A percentile compares a stretch with the other conserved stretches of the same genome.
phyloP scores from a whole-genome alignment of 2,329 filamentous ascomycete species.

The Aureobasidium sp. region DNA sequence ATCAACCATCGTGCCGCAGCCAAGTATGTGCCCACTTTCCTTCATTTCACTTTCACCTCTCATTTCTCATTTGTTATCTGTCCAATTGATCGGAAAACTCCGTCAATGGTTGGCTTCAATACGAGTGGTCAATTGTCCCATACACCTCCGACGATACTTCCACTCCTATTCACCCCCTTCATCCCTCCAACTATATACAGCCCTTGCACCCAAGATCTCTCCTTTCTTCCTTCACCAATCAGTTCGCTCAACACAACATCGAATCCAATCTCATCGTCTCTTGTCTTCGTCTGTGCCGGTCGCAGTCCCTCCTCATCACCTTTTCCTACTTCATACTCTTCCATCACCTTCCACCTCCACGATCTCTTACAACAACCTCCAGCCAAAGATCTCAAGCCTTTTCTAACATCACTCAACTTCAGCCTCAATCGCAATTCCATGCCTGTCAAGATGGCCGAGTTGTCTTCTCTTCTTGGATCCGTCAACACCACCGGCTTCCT shows the following conservation, averaged over 20 bases:
- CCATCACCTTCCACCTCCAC: slow-evolving; percentile 1
- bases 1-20: slow-evolving; percentile 66
- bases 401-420: slow-evolving; percentile 16
- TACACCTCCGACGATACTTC: neutral
- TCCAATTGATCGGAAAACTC: too few relatives aligned
- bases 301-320: neutral
- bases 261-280: neutral
- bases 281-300: neutral
- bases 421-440: slow-evolving; percentile 90
- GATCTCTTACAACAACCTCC: neutral
- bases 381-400: neutral
- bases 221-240: neutral
- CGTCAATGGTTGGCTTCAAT: slow-evolving; percentile 4
- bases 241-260: neutral
- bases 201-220: neutral
- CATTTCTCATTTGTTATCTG: neutral
- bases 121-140: neutral
- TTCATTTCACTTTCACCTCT: neutral
- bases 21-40: slow-evolving; percentile 57
- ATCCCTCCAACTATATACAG: neutral
- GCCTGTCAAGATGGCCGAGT: slow-evolving; percentile 57
- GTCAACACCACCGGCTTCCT: slow-evolving; percentile 80
- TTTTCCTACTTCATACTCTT: neutral
- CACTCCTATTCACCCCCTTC: neutral
- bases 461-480: slow-evolving; percentile 57